Percentiles rank a stretch among this genome's conserved stretches.
Conservation (phyloP, 2,329 filamentous ascomycete genomes). For the Didymella keratinophila region DNA sequence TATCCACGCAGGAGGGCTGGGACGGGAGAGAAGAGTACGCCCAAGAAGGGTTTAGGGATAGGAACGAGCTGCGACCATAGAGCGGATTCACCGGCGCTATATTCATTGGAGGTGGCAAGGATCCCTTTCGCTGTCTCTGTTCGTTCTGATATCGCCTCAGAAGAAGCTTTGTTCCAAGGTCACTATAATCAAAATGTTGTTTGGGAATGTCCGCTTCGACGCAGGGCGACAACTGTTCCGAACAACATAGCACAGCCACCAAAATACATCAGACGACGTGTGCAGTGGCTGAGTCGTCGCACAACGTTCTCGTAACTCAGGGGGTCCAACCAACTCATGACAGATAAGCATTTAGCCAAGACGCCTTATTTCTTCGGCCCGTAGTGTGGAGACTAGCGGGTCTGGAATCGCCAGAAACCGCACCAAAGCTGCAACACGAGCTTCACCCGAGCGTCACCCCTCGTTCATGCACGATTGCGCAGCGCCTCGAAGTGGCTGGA, state of each 20-base stretch:
- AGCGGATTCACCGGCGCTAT: not conserved
- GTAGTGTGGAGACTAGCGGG: slow-evolving; percentile 10
- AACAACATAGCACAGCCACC: slow-evolving; percentile 6
- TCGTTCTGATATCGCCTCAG: not conserved
- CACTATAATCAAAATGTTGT: not conserved
- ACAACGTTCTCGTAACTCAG: slow-evolving; percentile 2
- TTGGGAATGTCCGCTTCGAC: not conserved
- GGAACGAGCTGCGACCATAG: not conserved
- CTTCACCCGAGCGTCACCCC: slow-evolving; percentile 10
- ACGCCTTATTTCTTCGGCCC: slow-evolving; percentile 13
- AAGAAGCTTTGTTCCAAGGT: not conserved
- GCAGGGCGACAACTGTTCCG: not conserved
- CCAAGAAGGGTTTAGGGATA: too few relatives aligned
- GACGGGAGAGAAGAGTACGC: not conserved
- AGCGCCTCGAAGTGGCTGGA: slow-evolving; percentile 21
- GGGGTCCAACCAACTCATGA: not conserved
- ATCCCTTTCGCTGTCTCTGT: not conserved
- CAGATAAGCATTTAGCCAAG: slow-evolving; percentile 19
- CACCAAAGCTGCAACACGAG: slow-evolving; percentile 18
- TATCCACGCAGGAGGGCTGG: not conserved
- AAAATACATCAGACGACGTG: not conserved
- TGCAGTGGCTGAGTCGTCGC: slow-evolving; percentile 15
- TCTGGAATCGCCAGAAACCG: slow-evolving; percentile 12
- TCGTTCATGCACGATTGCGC: slow-evolving; percentile 14
- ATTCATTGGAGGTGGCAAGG: not conserved